Percentiles rank a stretch among this genome's conserved stretches.
phyloP scores from a whole-genome alignment of 1,284 basidiomycete genomes.

The Leccinum subfulvum region DNA sequence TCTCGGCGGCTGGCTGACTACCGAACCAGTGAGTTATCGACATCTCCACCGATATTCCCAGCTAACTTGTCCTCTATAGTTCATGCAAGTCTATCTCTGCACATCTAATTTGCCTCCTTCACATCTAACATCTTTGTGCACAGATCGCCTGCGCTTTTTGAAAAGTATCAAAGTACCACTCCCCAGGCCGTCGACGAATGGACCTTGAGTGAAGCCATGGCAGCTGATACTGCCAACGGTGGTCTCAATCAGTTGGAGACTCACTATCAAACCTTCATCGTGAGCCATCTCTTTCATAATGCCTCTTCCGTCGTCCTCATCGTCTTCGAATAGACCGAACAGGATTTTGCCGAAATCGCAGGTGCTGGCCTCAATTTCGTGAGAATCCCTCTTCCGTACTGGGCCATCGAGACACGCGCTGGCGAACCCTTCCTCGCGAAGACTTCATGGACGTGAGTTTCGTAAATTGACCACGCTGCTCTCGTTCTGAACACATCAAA shows the following conservation, averaged over 20 bases:
- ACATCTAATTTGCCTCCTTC: neutral
- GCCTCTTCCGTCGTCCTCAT: constrained; percentile 7
- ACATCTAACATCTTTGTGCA: constrained; percentile 12
- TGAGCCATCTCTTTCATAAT: constrained; percentile 36
- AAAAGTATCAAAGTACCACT: constrained; percentile 53
- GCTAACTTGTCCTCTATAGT: constrained; percentile 23
- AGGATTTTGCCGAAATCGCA: constrained; percentile 89
- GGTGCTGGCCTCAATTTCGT: constrained; percentile 88
- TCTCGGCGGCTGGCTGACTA: constrained; percentile 57
- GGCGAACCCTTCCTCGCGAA: constrained; percentile 79
- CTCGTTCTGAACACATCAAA: constrained; percentile 30
- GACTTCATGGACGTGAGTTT: constrained; percentile 70
- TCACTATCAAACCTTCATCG: constrained; percentile 83
- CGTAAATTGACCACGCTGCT: neutral
- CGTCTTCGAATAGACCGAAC: constrained; percentile 61
- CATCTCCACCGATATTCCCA: constrained; percentile 23
- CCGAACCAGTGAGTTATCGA: constrained; percentile 64
- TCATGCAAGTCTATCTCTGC: constrained; percentile 28
- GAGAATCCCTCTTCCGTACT: constrained; percentile 81
- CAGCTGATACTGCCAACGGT: constrained; percentile 58
- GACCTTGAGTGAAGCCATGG: constrained; percentile 66
- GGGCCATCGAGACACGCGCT: constrained; percentile 78
- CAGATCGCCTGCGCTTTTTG: constrained; percentile 71
- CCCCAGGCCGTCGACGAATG: constrained; percentile 68
- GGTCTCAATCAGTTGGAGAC: constrained; percentile 64